Percentiles rank a stretch among this genome's conserved stretches.
Evolutionary conservation across 148 eudicot species (phyloP).

Genomic region (Rheum nobile): DNA sequence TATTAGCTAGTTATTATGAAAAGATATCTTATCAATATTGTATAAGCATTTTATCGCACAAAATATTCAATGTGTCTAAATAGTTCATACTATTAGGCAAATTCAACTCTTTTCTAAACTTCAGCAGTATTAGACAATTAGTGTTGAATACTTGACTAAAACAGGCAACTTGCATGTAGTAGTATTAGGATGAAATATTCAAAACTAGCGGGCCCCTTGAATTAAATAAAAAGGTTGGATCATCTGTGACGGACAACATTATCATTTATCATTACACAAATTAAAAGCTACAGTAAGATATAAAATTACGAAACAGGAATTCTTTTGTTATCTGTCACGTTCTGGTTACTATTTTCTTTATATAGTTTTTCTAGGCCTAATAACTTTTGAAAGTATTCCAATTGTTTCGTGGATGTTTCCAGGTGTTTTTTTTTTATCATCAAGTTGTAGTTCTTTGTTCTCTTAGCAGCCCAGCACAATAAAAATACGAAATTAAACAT

Average conservation of each 20-base stretch:
- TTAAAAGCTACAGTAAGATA: background rate
- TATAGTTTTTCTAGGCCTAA: background rate
- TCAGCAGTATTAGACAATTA: background rate
- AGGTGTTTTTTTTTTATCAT: background rate
- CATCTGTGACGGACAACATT: background rate
- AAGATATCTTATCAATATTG: no score
- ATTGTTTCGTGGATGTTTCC: background rate
- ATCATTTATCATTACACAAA: background rate
- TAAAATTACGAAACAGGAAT: background rate
- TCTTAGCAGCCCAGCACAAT: background rate
- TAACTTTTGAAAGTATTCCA: background rate
- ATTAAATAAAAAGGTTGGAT: background rate
- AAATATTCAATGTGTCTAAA: no score
- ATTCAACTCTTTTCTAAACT: no score
- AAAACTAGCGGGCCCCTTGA: background rate
- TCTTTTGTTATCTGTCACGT: background rate
- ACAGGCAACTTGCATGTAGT: background rate
- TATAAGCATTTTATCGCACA: no score
- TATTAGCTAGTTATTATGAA: no score
- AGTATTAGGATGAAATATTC: background rate
- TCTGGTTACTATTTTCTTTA: background rate
- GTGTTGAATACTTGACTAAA: background rate
- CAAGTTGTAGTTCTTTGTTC: background rate
- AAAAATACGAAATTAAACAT: no score
- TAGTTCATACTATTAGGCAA: no score